A percentile compares a stretch with the other conserved stretches of the same genome.
Evolutionary conservation across 164 flowering plant species (phyloP).

Genomic region (Piper betle): DNA sequence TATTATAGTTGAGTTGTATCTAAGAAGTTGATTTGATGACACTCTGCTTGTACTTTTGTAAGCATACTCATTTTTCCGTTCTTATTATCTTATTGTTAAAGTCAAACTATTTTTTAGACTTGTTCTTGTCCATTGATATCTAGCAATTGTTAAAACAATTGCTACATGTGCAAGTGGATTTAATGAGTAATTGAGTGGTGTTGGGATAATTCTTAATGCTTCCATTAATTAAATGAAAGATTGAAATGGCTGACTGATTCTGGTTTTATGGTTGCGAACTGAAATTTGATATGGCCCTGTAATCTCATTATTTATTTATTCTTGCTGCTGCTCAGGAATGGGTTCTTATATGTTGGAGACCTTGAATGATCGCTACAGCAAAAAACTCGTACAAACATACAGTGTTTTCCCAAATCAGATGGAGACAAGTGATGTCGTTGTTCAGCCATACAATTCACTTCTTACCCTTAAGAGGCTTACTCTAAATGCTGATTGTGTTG

Average conservation of each 20-base stretch:
- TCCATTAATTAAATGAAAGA: neutral
- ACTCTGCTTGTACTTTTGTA: no score
- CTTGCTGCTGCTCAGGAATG: conserved; percentile 56
- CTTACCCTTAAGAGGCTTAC: conserved; percentile 92
- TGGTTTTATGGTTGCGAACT: neutral
- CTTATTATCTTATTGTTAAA: no score
- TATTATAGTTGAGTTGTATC: no score
- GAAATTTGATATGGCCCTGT: neutral
- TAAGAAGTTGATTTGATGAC: no score
- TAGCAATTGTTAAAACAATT: no score
- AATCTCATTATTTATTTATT: neutral
- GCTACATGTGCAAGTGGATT: no score
- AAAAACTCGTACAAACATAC: conserved; percentile 96
- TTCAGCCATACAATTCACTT: conserved; percentile 97
- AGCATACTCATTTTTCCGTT: no score
- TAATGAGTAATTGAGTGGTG: neutral
- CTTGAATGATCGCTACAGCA: conserved; percentile 96
- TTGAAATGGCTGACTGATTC: neutral
- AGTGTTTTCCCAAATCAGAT: conserved; percentile 99
- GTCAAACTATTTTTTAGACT: no score
- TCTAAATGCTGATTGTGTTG: conserved; percentile 97
- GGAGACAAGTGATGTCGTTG: conserved; percentile 99
- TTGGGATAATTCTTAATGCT: neutral
- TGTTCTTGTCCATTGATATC: no score
- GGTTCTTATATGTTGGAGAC: conserved; percentile 96